A percentile compares a stretch with the other conserved stretches of the same genome.
Evolutionary conservation across 139 green algal genomes (phyloP).

Genomic region (Nannochloris sp.): DNA sequence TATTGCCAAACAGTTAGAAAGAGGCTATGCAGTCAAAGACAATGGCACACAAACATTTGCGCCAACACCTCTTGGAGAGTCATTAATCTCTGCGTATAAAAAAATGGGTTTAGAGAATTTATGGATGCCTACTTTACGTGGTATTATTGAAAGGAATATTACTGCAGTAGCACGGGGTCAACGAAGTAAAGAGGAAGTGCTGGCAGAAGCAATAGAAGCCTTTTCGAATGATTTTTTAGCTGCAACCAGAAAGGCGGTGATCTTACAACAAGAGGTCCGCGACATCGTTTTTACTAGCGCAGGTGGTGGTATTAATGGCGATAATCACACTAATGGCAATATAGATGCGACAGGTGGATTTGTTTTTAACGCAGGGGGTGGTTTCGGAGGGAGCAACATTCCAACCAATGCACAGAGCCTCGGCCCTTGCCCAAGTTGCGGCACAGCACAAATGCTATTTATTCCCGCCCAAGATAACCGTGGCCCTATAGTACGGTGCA

Average conservation of each 20-base stretch:
- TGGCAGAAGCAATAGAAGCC: slow-evolving; percentile 52
- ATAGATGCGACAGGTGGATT: not conserved
- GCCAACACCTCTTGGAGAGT: slow-evolving; percentile 76
- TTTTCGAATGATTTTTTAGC: slow-evolving; percentile 53
- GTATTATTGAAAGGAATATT: slow-evolving; percentile 81
- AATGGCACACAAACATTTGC: slow-evolving; percentile 51
- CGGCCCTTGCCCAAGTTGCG: slow-evolving; percentile 42
- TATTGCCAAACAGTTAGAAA: slow-evolving; percentile 55
- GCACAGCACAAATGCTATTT: slow-evolving; percentile 28
- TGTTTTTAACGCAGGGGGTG: not conserved
- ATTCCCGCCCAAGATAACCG: not conserved
- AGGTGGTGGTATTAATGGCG: no score
- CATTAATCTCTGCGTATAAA: slow-evolving; percentile 71
- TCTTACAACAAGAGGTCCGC: slow-evolving; percentile 15
- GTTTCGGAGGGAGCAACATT: not conserved
- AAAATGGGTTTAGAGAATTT: slow-evolving; percentile 76
- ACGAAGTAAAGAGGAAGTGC: slow-evolving; percentile 54
- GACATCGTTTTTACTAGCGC: slow-evolving; percentile 19
- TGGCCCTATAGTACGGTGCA: slow-evolving; percentile 8
- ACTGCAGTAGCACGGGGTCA: slow-evolving; percentile 52
- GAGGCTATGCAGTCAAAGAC: slow-evolving; percentile 77
- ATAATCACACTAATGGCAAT: slow-evolving; percentile 2
- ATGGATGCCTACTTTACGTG: slow-evolving; percentile 71
- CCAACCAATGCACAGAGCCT: slow-evolving; percentile 25
- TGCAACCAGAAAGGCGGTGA: slow-evolving; percentile 23